Base-by-base conservation (phyloP, 192 early-diverging fungal species). In the Backusella macrospora region DNA sequence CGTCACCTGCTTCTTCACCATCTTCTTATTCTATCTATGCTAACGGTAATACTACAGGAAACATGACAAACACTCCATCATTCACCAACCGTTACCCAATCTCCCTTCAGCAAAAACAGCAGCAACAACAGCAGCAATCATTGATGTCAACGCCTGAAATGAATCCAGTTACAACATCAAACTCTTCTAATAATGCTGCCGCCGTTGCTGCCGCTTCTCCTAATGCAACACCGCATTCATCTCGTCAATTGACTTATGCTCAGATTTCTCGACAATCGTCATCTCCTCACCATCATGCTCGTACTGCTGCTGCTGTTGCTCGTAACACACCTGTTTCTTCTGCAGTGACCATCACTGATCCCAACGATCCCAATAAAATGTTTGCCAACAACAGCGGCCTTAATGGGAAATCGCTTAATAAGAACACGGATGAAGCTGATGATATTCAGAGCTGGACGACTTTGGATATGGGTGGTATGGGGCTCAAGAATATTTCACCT, bases 381-480 rank as follows among this genome's bases (percentile, higher is more conserved):
- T 63, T 83, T 63, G 29, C 49, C 21, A 71, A 70, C 7, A 73
- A 29, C 14, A 72, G 37, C 64, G 38, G 59, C 45, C 40, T 62
- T 14, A 63, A 70, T 64, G 18, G 38, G 2, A 43, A 45, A 14
- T 6, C 48, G 2, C 44, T 47, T 0, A 7, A 13, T 43, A 40
- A 49, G 40, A 42, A 10, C 13, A 55, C 55, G 38, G 18, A 39
- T 3, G 78, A 39, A 9, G 71, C 21, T 4, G 26, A 46, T 16
- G 72, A 77, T 13, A 42, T 66, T 15, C 88, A 89, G 23, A 83
- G 87, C 62, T 99, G 97, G 97, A 92, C 91, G 0, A 87, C 88
- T 12, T 80, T 99, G 26, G 98, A 99, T 78, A 78, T 99, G 68
- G 96, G 96, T n/a, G 96, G 98, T 37, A 97, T 99, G 96, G 90